phyloP scores from a whole-genome alignment of 2,329 filamentous ascomycete genomes.

The Fusarium sublunatum region DNA sequence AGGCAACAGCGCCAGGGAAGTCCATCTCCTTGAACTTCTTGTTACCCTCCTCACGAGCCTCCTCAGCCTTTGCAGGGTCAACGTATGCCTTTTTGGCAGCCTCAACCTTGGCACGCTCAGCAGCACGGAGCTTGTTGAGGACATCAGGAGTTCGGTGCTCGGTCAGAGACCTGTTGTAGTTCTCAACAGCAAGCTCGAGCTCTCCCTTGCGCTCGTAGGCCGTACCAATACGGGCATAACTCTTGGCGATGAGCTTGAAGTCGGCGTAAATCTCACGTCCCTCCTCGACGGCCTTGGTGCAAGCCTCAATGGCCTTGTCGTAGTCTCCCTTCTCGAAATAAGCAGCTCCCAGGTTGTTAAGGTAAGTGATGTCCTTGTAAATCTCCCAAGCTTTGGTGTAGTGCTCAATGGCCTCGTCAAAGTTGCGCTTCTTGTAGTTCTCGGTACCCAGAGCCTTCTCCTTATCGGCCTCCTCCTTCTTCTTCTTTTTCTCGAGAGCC shows the following conservation, averaged over 20 bases:
- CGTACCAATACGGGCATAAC: constrained; percentile 94
- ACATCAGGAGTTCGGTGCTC: constrained; percentile 97
- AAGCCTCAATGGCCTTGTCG: constrained; percentile 85
- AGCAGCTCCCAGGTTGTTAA: constrained; percentile 95
- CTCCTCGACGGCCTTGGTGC: constrained; percentile 88
- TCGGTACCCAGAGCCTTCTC: constrained; percentile 95
- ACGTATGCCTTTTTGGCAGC: constrained; percentile 83
- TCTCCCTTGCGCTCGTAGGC: constrained; percentile 93
- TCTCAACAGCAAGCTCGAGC: constrained; percentile 80
- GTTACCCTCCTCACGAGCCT: constrained; percentile 94
- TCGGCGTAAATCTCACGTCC: constrained; percentile 91
- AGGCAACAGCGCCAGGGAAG: constrained; percentile 93
- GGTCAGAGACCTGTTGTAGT: constrained; percentile 93
- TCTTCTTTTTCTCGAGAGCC: constrained; percentile 83
- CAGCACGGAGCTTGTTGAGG: constrained; percentile 88
- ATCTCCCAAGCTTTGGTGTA: constrained; percentile 95
- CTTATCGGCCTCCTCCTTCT: constrained; percentile 91
- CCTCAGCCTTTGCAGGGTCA: constrained; percentile 90
- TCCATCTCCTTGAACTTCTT: constrained; percentile 97
- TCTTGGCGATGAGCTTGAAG: constrained; percentile 98
- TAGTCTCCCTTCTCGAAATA: constrained; percentile 97
- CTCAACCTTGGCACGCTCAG: constrained; percentile 87
- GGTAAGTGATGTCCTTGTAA: constrained; percentile 95
- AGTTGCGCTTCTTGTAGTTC: constrained; percentile 98
- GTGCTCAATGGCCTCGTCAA: constrained; percentile 93